Base-by-base conservation (phyloP, 768 basidiomycete genomes). In the Glaciozyma antarctica region DNA sequence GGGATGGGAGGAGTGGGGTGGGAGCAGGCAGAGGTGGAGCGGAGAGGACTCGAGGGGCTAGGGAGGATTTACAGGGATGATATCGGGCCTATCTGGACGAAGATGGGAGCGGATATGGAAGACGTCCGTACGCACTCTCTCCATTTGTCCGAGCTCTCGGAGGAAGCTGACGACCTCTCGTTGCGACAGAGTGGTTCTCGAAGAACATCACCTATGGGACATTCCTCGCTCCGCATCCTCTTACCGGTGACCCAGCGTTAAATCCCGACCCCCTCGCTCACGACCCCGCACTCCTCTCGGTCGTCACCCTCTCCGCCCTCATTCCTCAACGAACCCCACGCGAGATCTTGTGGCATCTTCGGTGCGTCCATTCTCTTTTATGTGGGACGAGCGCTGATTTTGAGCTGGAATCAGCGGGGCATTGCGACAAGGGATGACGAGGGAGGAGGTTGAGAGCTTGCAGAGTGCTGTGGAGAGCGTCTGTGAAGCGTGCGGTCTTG, bases 291-390 rank as follows among this genome's bases (percentile, higher is more conserved):
- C 62, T 66, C 52, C 62, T 69, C 49, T 51, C 59, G 10, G 19
- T 69, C 60, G 44, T 69, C 34, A 69, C 64, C 43, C 64, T 69
- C 49, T 22, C 64, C 16, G 32, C 28, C 45, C 62, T 69, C 17
- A 21, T 66, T 54, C 60, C 68, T 5, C 68, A 69, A 34, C 34
- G 55, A 4, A 65, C 68, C 1, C 38, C 22, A 13, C 63, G 71
- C 34, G 71, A 72, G 57, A 63, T 70, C 53, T 34, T 61, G 19
- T 72, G 71, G 71, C 71, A 72, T 45, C 59, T 72, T 5, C 58
- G 71, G 53, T 34, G 2, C 17, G 52, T 53, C 30, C 28, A 6
- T 21, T 17, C 6, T 8, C 1, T 8, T 19, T 6, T 26, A 1
- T 10, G 13, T 2, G 17, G 52, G 17, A 13, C 9, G 30, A 17